phyloP scores from a whole-genome alignment of 1,284 basidiomycete species.

The Ganoderma leucocontextum region DNA sequence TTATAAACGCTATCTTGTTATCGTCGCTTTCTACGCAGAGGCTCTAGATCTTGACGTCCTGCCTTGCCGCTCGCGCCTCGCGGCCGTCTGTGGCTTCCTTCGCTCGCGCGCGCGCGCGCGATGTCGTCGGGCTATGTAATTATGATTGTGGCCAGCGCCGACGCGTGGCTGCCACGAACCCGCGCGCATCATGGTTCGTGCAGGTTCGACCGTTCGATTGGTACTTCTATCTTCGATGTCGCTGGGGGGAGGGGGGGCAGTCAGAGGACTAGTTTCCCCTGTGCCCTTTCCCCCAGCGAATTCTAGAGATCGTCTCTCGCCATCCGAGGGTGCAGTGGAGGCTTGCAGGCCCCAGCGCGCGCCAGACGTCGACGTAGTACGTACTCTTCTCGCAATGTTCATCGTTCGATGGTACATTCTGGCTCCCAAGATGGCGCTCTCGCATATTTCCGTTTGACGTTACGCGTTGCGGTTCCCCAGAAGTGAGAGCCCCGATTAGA shows the following conservation, averaged over 20 bases:
- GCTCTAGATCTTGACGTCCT: not conserved
- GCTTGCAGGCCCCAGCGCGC: not conserved
- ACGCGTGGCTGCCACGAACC: slow-evolving; percentile 3
- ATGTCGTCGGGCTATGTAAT: slow-evolving; percentile 1
- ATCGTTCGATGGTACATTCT: not conserved
- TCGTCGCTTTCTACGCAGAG: not conserved
- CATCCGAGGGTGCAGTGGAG: not conserved
- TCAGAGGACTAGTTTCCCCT: not conserved
- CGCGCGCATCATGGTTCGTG: not conserved
- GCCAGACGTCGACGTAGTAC: no score
- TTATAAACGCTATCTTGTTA: slow-evolving; percentile 1
- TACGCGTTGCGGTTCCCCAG: not conserved
- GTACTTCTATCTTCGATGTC: not conserved
- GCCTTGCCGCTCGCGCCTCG: not conserved
- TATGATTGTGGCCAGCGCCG: not conserved
- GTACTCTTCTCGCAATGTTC: not conserved
- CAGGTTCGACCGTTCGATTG: slow-evolving; percentile 4
- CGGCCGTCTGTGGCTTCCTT: not conserved
- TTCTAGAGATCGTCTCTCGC: slow-evolving; percentile 12
- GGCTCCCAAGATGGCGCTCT: not conserved
- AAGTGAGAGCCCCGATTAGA: not conserved
- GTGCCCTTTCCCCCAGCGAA: slow-evolving; percentile 8
- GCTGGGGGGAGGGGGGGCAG: slow-evolving; percentile 1
- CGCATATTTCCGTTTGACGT: not conserved
- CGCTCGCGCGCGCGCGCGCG: not conserved